These are phyloP conservation scores for Trichoderma aggressivum DNA, from an alignment of 2,329 filamentous ascomycete genomes.

Conservation along the genomic window DNA sequence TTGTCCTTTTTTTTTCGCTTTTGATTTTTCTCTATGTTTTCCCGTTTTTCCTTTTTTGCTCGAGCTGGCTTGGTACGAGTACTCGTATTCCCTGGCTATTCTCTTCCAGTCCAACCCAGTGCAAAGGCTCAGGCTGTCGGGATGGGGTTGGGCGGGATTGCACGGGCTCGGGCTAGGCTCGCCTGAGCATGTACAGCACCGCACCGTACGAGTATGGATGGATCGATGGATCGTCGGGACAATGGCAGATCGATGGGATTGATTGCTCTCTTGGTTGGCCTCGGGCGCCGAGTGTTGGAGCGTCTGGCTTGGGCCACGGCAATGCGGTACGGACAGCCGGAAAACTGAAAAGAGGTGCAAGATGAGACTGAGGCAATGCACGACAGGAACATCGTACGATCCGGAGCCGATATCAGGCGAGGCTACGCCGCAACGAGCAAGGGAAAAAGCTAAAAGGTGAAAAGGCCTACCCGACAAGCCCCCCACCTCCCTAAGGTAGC, in stretches of 20 bases:
- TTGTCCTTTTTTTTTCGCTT: background rate
- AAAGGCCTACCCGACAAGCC: background rate
- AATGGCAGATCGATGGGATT: background rate
- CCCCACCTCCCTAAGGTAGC: constrained; percentile 6
- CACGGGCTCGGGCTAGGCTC: background rate
- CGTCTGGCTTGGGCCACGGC: background rate
- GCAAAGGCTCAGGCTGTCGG: background rate
- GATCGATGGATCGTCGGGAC: constrained; percentile 4
- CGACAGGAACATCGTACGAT: constrained; percentile 33
- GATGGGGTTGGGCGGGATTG: background rate
- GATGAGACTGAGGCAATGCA: constrained; percentile 13
- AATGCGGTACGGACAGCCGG: constrained; percentile 13
- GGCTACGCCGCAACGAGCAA: constrained; percentile 25
- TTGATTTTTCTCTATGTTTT: background rate
- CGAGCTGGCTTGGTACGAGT: background rate
- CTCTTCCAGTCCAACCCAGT: background rate
- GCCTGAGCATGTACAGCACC: no score
- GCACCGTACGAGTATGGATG: background rate
- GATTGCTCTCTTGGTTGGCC: background rate
- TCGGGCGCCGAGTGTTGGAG: background rate
- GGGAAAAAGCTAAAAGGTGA: constrained; percentile 17
- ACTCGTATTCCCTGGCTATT: background rate
- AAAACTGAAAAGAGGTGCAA: constrained; percentile 1
- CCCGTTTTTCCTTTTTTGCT: background rate
- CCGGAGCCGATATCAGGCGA: constrained; percentile 31